These are phyloP conservation scores for Blastobotrys aristatus DNA, from an alignment of 1,139 yeast genomes.

Conservation along the genomic window DNA sequence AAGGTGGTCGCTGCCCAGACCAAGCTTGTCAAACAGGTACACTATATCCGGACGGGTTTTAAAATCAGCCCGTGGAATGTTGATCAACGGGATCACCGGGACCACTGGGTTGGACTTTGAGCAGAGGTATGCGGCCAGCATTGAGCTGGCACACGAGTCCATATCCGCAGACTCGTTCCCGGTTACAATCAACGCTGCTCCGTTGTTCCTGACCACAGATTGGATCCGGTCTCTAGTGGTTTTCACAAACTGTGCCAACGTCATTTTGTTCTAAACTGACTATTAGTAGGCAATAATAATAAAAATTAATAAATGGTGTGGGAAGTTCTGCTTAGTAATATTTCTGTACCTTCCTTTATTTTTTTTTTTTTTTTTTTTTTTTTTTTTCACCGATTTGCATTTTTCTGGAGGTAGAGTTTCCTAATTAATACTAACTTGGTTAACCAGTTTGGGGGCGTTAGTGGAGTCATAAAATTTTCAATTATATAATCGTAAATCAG, in stretches of 20 bases:
- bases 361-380: no score
- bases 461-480: no score
- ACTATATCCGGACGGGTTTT: slow-evolving; percentile 65
- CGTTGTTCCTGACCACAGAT: background rate
- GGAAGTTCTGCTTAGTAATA: no score
- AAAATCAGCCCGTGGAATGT: slow-evolving; percentile 64
- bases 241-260: slow-evolving; percentile 10
- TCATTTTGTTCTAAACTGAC: background rate
- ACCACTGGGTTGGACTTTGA: slow-evolving; percentile 26
- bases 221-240: background rate
- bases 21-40: slow-evolving; percentile 45
- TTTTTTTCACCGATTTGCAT: no score
- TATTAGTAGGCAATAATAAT: no score
- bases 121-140: slow-evolving; percentile 60
- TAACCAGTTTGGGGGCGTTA: no score
- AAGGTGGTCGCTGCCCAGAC: slow-evolving; percentile 47
- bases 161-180: slow-evolving; percentile 83
- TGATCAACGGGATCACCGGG: slow-evolving; percentile 58
- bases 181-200: slow-evolving; percentile 46
- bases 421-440: no score
- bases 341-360: no score
- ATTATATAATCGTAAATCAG: no score
- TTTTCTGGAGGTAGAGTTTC: no score
- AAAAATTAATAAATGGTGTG: no score
- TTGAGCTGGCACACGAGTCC: slow-evolving; percentile 77